Percentiles rank a stretch among this genome's conserved stretches.
Conservation (phyloP, 192 early-diverging fungal species). For the Backusella tuberculispora region DNA sequence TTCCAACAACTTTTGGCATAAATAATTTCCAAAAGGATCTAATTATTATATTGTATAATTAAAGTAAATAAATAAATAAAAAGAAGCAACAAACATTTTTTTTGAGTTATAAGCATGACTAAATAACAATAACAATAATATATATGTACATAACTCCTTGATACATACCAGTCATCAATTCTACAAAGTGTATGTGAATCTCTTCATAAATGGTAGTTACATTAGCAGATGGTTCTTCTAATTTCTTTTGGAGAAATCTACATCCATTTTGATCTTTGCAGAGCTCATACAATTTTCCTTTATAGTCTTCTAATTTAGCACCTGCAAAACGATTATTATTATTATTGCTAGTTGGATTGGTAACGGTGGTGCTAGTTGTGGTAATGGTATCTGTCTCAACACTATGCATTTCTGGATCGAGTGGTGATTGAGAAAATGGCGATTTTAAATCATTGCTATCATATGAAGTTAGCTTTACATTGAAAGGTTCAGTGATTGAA, state of each 20-base stretch:
- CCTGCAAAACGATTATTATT: conserved; percentile 73
- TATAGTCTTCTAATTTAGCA: conserved; percentile 66
- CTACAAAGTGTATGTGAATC: conserved; percentile 72
- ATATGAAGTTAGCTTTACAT: conserved; percentile 20
- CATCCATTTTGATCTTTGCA: conserved; percentile 93
- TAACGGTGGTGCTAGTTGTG: no score
- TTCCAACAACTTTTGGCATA: conserved; percentile 90
- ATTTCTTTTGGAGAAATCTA: conserved; percentile 83
- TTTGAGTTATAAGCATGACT: not conserved
- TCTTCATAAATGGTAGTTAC: conserved; percentile 77
- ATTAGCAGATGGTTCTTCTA: conserved; percentile 75
- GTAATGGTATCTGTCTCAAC: not conserved
- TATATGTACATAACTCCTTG: not conserved
- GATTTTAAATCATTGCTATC: conserved; percentile 28
- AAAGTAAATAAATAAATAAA: not conserved
- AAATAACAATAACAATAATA: not conserved
- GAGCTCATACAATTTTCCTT: conserved; percentile 74
- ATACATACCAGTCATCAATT: conserved; percentile 78
- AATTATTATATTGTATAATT: conserved; percentile 3
- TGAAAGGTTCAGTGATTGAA: conserved; percentile 19
- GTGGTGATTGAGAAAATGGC: not conserved
- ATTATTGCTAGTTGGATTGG: conserved; percentile 19
- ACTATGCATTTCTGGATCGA: conserved; percentile 32
- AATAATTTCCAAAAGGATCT: conserved; percentile 93
- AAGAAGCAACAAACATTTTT: not conserved